Evolutionary conservation across 2,329 filamentous ascomycete genomes (phyloP).

Genomic region (Talaromyces sp.): DNA sequence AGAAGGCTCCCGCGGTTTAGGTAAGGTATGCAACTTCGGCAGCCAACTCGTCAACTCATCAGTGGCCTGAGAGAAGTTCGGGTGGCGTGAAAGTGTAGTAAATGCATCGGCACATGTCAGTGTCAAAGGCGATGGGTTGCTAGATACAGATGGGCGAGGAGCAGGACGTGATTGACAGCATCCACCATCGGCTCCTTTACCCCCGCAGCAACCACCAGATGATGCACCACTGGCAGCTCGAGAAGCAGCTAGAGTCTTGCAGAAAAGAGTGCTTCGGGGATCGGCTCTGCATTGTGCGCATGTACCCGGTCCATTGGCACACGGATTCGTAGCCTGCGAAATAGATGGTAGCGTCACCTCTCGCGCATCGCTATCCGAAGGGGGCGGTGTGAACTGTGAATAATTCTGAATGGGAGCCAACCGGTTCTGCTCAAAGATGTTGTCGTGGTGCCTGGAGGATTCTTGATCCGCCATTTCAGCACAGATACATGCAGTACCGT

Average conservation of each 20-base stretch:
- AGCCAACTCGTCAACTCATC: conserved; percentile 74
- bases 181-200: conserved; percentile 56
- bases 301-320: conserved; percentile 69
- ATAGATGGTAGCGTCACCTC: conserved; percentile 46
- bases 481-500: conserved; percentile 78
- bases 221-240: conserved; percentile 36
- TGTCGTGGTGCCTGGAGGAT: conserved; percentile 47
- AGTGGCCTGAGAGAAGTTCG: conserved; percentile 68
- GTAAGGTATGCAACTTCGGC: conserved; percentile 64
- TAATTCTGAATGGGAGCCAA: conserved; percentile 47
- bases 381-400: conserved; percentile 51
- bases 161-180: conserved; percentile 54
- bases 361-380: conserved; percentile 56
- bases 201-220: conserved; percentile 59
- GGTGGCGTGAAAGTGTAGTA: conserved; percentile 72
- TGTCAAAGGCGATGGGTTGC: conserved; percentile 47
- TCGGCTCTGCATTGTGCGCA: conserved; percentile 75
- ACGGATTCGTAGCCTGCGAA: conserved; percentile 38
- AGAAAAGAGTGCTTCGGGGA: conserved; percentile 77
- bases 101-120: conserved; percentile 74
- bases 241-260: conserved; percentile 71
- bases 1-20: conserved; percentile 36
- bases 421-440: conserved; percentile 32
- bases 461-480: conserved; percentile 59
- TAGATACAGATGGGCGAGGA: conserved; percentile 30